A percentile compares a stretch with the other conserved stretches of the same genome.
These are phyloP conservation scores for Roridomyces roridus DNA, from an alignment of 768 basidiomycete genomes.

Conservation along the genomic window DNA sequence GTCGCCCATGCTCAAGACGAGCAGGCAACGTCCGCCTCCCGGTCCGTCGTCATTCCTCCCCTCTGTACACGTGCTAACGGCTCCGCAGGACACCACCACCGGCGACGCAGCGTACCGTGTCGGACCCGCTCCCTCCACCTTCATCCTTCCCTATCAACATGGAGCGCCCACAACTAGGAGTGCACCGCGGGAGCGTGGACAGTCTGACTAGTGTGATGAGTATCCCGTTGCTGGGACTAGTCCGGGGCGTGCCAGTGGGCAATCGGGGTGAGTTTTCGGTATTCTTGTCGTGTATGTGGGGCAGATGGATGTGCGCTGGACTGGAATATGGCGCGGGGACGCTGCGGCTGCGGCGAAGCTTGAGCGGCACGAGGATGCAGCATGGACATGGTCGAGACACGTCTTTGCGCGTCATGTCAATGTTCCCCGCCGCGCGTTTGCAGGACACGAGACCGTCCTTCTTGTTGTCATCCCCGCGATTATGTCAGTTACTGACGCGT, in stretches of 20 bases:
- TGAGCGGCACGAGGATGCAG: constrained; percentile 17
- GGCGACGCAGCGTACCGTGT: constrained; percentile 13
- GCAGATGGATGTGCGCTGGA: not conserved
- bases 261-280: constrained; percentile 45
- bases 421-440: not conserved
- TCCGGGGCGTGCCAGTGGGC: constrained; percentile 52
- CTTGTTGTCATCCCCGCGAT: not conserved
- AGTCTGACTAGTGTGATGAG: constrained; percentile 51
- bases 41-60: too few relatives aligned
- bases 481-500: constrained; percentile 7
- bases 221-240: constrained; percentile 52
- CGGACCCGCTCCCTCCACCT: constrained; percentile 20
- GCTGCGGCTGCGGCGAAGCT: constrained; percentile 5
- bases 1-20: too few relatives aligned
- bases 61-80: too few relatives aligned
- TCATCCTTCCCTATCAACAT: constrained; percentile 22
- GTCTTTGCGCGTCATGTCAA: not conserved
- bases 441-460: not conserved
- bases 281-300: not conserved
- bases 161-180: constrained; percentile 9
- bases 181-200: constrained; percentile 21
- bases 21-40: too few relatives aligned
- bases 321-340: not conserved
- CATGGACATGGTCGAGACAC: not conserved
- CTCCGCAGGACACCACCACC: not conserved